phyloP scores from a whole-genome alignment of 441 rosid species.

The Isatis lusitanica region DNA sequence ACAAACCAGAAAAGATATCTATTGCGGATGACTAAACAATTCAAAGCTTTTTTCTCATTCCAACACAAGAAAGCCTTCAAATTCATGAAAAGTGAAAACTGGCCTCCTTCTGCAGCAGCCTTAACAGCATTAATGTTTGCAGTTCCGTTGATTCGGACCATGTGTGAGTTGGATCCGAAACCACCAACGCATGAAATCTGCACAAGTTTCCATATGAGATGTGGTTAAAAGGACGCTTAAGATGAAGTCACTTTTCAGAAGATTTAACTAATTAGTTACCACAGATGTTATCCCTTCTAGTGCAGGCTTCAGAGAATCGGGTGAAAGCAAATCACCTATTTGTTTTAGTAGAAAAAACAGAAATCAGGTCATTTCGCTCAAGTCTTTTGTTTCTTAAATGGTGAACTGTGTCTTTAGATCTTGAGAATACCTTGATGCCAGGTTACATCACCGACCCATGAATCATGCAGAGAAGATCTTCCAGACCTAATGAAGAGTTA shows the following conservation, averaged over 20 bases:
- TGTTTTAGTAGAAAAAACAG: neutral
- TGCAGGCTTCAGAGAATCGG: conserved; percentile 43
- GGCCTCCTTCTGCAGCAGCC: conserved; percentile 63
- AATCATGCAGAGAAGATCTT: conserved; percentile 42
- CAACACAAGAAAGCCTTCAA: neutral
- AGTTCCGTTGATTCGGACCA: conserved; percentile 59
- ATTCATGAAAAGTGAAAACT: neutral
- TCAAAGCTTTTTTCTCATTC: neutral
- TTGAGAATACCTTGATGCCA: conserved; percentile 44
- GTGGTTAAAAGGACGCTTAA: neutral
- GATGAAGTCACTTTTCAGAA: neutral
- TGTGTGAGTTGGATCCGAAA: conserved; percentile 53
- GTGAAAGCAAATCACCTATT: conserved; percentile 51
- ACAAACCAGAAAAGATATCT: neutral
- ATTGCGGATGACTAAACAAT: neutral
- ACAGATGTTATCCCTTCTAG: conserved; percentile 46
- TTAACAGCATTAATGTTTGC: conserved; percentile 62
- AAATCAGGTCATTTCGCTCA: neutral
- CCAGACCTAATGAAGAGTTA: conserved; percentile 41
- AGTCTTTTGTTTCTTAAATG: neutral
- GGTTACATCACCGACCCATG: conserved; percentile 41
- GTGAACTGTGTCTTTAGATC: neutral
- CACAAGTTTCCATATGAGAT: neutral
- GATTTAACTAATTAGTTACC: conserved; percentile 27
- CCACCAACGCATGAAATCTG: conserved; percentile 58